A percentile compares a stretch with the other conserved stretches of the same genome.
phyloP scores from a whole-genome alignment of 805 yeast species.

The Lipomyces sp. region DNA sequence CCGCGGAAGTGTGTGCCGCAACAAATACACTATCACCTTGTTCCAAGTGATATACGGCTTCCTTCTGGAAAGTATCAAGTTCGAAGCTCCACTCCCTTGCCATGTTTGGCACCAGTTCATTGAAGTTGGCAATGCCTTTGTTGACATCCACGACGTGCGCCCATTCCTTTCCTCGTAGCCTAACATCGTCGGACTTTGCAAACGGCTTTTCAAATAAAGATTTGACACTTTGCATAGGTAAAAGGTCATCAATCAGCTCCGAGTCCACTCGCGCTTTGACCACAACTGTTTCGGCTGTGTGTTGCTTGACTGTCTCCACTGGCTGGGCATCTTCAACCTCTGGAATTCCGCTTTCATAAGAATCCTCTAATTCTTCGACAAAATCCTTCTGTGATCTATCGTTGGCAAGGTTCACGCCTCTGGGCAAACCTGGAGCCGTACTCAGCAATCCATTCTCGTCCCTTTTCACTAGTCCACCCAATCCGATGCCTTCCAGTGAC shows the following conservation, averaged over 20 bases:
- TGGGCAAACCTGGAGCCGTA: slow-evolving; percentile 75
- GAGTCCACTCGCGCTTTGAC: slow-evolving; percentile 17
- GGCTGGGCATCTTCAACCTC: slow-evolving; percentile 11
- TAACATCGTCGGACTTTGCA: slow-evolving; percentile 7
- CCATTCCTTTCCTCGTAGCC: slow-evolving; percentile 65
- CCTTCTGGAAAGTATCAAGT: slow-evolving; percentile 92
- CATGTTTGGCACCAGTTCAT: slow-evolving; percentile 87
- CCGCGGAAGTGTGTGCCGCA: slow-evolving; percentile 99
- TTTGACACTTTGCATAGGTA: slow-evolving; percentile 51
- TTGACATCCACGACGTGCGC: slow-evolving; percentile 92
- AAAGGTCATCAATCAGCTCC: slow-evolving; percentile 51
- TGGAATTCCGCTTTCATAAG: slow-evolving; percentile 20
- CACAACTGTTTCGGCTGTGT: slow-evolving; percentile 30
- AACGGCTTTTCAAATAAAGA: slow-evolving; percentile 27
- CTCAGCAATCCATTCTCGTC: slow-evolving; percentile 79
- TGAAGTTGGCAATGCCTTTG: slow-evolving; percentile 80
- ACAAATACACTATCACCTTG: slow-evolving; percentile 98
- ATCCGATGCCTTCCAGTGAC: slow-evolving; percentile 35
- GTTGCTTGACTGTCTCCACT: slow-evolving; percentile 36
- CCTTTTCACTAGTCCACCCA: slow-evolving; percentile 56
- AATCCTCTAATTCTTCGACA: slow-evolving; percentile 32
- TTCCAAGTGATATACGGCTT: slow-evolving; percentile 93
- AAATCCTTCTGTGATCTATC: slow-evolving; percentile 17
- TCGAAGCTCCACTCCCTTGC: slow-evolving; percentile 96
- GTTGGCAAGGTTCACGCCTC: slow-evolving; percentile 55